These are phyloP conservation scores for Lachnellula suecica DNA, from an alignment of 2,329 filamentous ascomycete genomes.

Conservation along the genomic window DNA sequence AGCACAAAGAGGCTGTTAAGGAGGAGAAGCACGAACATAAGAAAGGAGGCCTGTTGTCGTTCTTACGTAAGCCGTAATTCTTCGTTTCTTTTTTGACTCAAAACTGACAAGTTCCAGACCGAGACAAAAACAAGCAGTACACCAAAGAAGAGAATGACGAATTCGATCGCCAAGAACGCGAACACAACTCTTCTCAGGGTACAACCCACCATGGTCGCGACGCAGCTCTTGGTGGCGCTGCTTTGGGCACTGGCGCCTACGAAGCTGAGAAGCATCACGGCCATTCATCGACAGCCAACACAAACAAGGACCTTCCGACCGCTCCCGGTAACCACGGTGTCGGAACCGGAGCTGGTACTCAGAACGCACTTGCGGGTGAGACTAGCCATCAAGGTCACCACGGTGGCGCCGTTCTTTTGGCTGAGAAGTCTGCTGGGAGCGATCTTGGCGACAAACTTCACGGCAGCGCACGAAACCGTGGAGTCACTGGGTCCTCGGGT, in stretches of 20 bases:
- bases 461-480: conserved; percentile 23
- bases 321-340: conserved; percentile 15
- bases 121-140: conserved; percentile 29
- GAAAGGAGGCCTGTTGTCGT: conserved; percentile 22
- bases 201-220: conserved; percentile 18
- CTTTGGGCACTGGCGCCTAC: conserved; percentile 13
- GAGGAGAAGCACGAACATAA: conserved; percentile 10
- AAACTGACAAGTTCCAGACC: conserved; percentile 19
- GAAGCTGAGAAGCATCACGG: conserved; percentile 12
- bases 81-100: neutral
- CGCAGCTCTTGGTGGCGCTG: conserved; percentile 20
- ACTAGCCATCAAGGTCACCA: conserved; percentile 9
- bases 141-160: conserved; percentile 25
- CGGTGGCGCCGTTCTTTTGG: conserved; percentile 15
- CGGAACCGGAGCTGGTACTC: conserved; percentile 16
- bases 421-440: conserved; percentile 10
- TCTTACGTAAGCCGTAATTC: conserved; percentile 28
- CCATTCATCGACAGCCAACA: neutral
- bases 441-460: conserved; percentile 25
- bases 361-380: conserved; percentile 12
- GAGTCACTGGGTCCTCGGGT: conserved; percentile 13
- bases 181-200: conserved; percentile 20
- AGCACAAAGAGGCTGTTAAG: conserved; percentile 10
- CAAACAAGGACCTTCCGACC: conserved; percentile 13
- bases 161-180: conserved; percentile 25